Conservation (phyloP, 805 yeast genomes). For the Yarrowia hollandica region DNA sequence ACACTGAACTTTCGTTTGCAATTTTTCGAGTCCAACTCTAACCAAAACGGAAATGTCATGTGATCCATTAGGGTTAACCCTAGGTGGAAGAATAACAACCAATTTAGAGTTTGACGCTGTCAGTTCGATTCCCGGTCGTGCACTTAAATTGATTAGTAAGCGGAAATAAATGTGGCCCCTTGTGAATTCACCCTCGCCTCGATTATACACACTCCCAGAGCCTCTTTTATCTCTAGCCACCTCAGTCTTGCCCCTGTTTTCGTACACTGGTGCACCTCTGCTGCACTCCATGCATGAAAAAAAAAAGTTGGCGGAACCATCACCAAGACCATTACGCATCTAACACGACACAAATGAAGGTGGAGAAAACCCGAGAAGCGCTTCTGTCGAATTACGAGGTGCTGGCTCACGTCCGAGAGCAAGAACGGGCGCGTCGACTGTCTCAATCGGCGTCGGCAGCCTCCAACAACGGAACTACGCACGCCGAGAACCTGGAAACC, state of each 20-base stretch:
- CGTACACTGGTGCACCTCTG: too few relatives aligned
- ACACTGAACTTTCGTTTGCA: slow-evolving; percentile 23
- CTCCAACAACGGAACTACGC: neutral
- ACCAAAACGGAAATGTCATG: slow-evolving; percentile 18
- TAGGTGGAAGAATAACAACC: neutral
- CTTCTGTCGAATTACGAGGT: slow-evolving; percentile 68
- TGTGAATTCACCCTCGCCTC: too few relatives aligned
- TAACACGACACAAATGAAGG: slow-evolving; percentile 42
- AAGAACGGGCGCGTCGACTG: slow-evolving; percentile 35
- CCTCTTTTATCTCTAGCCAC: too few relatives aligned
- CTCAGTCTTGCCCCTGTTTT: too few relatives aligned
- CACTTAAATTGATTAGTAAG: neutral
- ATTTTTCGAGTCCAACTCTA: slow-evolving; percentile 29
- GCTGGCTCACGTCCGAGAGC: slow-evolving; percentile 52
- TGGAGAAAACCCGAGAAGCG: slow-evolving; percentile 53
- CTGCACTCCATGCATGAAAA: neutral
- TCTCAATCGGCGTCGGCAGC: slow-evolving; percentile 24
- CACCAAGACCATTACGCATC: neutral
- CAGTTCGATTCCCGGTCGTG: neutral
- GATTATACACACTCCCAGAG: too few relatives aligned
- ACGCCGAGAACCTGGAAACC: slow-evolving; percentile 39
- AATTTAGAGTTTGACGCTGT: neutral
- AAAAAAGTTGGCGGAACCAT: neutral
- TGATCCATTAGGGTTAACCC: slow-evolving; percentile 20
- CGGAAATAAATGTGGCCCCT: too few relatives aligned